Percentiles rank a stretch among this genome's conserved stretches.
Evolutionary conservation across 148 eudicot species (phyloP).

Genomic region (Agrostemma githago): DNA sequence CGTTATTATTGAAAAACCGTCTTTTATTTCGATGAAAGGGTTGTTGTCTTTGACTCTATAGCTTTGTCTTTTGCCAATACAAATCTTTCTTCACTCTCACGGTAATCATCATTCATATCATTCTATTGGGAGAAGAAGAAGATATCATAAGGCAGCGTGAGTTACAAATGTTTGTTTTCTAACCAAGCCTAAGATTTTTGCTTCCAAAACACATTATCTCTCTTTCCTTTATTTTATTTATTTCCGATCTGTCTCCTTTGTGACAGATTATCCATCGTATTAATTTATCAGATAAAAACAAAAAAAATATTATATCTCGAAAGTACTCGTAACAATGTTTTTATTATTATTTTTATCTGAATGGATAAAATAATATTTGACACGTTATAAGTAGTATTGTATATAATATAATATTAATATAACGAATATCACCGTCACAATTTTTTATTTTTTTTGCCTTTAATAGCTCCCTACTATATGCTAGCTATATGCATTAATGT

Average conservation of each 20-base stretch:
- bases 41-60: constrained; percentile 53
- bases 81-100: constrained; percentile 46
- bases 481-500: constrained; percentile 19
- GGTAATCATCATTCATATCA: constrained; percentile 45
- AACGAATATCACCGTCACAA: no score
- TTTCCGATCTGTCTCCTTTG: neutral
- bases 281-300: no score
- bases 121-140: constrained; percentile 7
- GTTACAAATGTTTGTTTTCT: constrained; percentile 34
- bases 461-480: constrained; percentile 1
- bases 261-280: no score
- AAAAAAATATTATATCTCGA: no score
- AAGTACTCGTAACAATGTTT: no score
- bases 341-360: no score
- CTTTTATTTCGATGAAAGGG: neutral
- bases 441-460: neutral
- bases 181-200: constrained; percentile 49
- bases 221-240: neutral
- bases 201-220: constrained; percentile 46
- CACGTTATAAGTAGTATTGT: no score
- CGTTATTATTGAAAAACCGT: no score
- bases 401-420: no score
- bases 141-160: constrained; percentile 31
- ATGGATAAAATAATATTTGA: no score
- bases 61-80: constrained; percentile 36